Evolutionary conservation across 2,329 filamentous ascomycete species (phyloP).

Genomic region (Botrytis porri): DNA sequence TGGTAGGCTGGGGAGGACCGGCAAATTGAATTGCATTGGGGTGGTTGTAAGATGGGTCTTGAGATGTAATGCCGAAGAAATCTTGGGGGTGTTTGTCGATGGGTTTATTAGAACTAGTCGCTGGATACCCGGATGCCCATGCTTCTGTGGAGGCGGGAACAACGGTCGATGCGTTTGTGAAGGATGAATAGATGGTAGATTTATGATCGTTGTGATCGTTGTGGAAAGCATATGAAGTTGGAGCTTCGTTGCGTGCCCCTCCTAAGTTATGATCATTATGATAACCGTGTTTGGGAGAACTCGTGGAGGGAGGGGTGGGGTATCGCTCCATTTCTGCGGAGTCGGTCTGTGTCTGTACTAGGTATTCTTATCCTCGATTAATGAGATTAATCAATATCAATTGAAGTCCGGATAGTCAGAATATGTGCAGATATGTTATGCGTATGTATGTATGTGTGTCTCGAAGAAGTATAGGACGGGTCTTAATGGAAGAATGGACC

Average conservation of each 20-base stretch:
- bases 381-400: neutral
- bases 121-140: neutral
- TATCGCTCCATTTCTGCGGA: slow-evolving; percentile 8
- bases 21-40: neutral
- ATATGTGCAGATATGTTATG: neutral
- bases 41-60: neutral
- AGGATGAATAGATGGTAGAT: neutral
- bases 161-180: neutral
- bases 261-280: neutral
- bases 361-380: neutral
- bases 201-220: neutral
- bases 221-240: neutral
- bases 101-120: neutral
- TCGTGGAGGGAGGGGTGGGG: slow-evolving; percentile 7
- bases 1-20: no score
- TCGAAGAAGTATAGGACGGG: neutral
- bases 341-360: neutral
- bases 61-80: neutral
- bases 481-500: neutral
- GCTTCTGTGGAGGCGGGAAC: neutral
- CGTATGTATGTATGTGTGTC: neutral
- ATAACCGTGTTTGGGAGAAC: neutral
- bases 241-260: neutral
- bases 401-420: neutral
- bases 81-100: neutral